Evolutionary conservation across 78 protist genomes (phyloP).

Genomic region (Salpingoeca rosetta): DNA sequence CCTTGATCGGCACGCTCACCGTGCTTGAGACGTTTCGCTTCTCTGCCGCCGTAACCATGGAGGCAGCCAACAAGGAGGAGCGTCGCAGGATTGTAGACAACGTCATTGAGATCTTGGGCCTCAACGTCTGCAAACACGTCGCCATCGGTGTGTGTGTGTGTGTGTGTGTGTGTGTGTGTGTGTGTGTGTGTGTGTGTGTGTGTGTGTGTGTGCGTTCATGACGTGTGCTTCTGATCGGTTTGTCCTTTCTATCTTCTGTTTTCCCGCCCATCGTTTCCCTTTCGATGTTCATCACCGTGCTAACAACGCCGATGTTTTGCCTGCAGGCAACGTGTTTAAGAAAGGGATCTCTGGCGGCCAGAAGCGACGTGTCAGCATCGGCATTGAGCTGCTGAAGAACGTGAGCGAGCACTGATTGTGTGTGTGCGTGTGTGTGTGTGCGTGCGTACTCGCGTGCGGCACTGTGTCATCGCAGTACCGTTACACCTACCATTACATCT

Average conservation of each 20-base stretch:
- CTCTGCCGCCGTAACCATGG: slow-evolving; percentile 38
- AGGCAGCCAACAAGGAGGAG: not conserved
- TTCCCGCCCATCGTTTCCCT: too few relatives aligned
- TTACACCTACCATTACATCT: too few relatives aligned
- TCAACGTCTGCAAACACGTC: not conserved
- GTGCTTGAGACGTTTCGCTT: slow-evolving; percentile 25
- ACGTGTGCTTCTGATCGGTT: not conserved
- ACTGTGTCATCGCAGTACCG: too few relatives aligned
- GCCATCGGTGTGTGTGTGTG: too few relatives aligned
- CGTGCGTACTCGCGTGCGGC: too few relatives aligned
- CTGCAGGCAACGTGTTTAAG: slow-evolving; percentile 13
- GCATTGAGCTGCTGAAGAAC: slow-evolving; percentile 40
- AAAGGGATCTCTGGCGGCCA: slow-evolving; percentile 66
- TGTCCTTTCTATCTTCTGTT: not conserved
- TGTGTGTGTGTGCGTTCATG: too few relatives aligned
- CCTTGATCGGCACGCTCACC: slow-evolving; percentile 18
- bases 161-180: not conserved
- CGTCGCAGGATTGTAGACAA: not conserved
- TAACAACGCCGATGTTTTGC: not conserved
- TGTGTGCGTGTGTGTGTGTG: too few relatives aligned
- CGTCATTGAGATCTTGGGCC: too few relatives aligned
- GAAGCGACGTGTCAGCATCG: slow-evolving; percentile 38
- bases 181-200: not conserved
- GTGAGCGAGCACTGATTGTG: too few relatives aligned
- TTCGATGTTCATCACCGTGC: too few relatives aligned